Conservation (phyloP, 495 filamentous ascomycete species). For the Friedmanniomyces endolithicus region DNA sequence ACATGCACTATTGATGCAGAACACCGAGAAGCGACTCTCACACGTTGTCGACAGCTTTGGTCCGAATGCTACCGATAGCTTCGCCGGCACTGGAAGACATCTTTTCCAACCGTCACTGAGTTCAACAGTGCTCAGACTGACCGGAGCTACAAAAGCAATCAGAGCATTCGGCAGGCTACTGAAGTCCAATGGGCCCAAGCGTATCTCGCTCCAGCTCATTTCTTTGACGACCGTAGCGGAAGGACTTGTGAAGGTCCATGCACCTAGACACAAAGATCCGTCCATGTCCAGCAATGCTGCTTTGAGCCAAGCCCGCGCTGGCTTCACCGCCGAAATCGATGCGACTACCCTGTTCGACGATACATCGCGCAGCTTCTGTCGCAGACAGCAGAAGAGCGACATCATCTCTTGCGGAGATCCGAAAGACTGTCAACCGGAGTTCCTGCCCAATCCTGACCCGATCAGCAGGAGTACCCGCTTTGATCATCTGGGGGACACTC, state of each 20-base stretch:
- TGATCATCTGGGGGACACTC: not conserved
- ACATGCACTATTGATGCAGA: slow-evolving; percentile 2
- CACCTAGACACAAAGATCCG: not conserved
- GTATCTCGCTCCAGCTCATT: not conserved
- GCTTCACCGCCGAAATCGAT: not conserved
- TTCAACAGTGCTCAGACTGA: not conserved
- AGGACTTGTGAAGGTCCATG: not conserved
- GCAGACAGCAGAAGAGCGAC: not conserved
- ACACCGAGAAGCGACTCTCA: not conserved
- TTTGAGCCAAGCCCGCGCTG: not conserved
- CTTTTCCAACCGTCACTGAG: not conserved
- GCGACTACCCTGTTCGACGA: not conserved
- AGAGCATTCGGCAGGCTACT: slow-evolving; percentile 2
- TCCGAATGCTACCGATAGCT: not conserved
- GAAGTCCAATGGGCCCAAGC: not conserved
- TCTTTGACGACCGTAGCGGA: not conserved
- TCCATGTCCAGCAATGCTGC: not conserved
- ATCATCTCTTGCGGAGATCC: not conserved
- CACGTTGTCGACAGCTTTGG: not conserved
- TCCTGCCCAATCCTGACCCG: not conserved
- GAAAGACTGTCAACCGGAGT: not conserved
- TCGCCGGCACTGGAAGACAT: not conserved
- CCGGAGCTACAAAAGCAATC: slow-evolving; percentile 1
- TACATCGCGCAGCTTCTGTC: not conserved
- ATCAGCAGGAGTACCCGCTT: not conserved